Evolutionary conservation across 345 rosid genomes (phyloP).

Genomic region (Ailanthus altissimus): DNA sequence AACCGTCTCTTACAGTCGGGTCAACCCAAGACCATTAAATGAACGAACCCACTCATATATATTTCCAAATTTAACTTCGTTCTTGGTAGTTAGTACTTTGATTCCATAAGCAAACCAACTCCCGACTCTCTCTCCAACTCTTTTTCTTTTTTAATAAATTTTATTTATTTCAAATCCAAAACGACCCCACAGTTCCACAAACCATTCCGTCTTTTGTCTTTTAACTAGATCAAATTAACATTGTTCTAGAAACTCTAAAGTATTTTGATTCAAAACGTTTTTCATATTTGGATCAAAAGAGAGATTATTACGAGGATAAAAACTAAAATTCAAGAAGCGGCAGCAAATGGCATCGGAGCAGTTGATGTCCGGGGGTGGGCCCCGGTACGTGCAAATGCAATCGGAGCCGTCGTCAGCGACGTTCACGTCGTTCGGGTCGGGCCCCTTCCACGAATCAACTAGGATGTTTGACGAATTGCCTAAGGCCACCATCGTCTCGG

Average conservation of each 20-base stretch:
- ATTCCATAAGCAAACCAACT: neutral
- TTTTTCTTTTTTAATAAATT: neutral
- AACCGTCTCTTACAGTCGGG: no score
- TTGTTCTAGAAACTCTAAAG: no score
- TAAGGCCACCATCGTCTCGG: slow-evolving; percentile 65
- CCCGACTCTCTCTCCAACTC: neutral
- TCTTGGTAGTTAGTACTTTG: neutral
- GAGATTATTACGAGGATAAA: neutral
- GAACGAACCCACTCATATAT: no score
- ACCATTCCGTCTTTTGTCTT: neutral
- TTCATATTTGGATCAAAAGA: neutral
- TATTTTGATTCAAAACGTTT: neutral
- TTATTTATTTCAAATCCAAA: neutral
- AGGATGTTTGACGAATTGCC: slow-evolving; percentile 92
- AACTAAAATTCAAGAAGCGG: neutral
- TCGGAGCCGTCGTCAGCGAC: slow-evolving; percentile 52
- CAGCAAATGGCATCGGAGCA: slow-evolving; percentile 69
- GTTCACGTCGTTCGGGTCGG: slow-evolving; percentile 52
- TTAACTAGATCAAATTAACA: no score
- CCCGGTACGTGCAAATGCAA: slow-evolving; percentile 76
- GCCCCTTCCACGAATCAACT: slow-evolving; percentile 50
- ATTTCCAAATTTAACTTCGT: neutral
- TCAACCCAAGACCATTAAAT: neutral
- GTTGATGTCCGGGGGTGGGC: slow-evolving; percentile 57
- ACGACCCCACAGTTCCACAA: neutral